Evolutionary conservation across 805 yeast species (phyloP).

Genomic region (Kodamaea kaohsiungensis): DNA sequence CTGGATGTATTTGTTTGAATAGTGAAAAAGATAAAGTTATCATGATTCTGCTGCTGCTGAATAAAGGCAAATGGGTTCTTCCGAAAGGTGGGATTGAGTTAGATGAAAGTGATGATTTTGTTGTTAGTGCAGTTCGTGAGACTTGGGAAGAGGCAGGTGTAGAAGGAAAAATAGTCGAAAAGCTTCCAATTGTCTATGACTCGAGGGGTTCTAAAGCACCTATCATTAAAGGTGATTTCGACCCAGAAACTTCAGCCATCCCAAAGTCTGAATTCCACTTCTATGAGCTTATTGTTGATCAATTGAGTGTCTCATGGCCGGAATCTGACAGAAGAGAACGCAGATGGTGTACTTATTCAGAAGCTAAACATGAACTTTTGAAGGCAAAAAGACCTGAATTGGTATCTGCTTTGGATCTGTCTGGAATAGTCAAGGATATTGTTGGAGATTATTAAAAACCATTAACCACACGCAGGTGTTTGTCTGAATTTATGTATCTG

Average conservation of each 20-base stretch:
- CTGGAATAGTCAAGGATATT: slow-evolving; percentile 46
- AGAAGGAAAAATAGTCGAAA: slow-evolving; percentile 56
- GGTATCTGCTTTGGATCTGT: slow-evolving; percentile 59
- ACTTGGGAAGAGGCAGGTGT: slow-evolving; percentile 99
- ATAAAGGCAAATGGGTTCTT: slow-evolving; percentile 74
- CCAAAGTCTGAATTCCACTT: slow-evolving; percentile 89
- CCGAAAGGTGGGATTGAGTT: slow-evolving; percentile 96
- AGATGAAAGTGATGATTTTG: slow-evolving; percentile 63
- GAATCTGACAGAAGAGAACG: slow-evolving; percentile 64
- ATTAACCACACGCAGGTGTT: no score
- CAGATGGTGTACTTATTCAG: slow-evolving; percentile 71
- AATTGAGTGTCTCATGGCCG: slow-evolving; percentile 70
- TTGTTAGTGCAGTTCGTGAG: slow-evolving; percentile 72
- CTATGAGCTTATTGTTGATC: slow-evolving; percentile 68
- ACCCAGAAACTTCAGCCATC: slow-evolving; percentile 37
- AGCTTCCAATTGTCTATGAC: slow-evolving; percentile 70
- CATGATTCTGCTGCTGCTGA: slow-evolving; percentile 74
- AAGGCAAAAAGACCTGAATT: slow-evolving; percentile 67
- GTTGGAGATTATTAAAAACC: not conserved
- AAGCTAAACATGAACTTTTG: slow-evolving; percentile 61
- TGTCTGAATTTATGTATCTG: not conserved
- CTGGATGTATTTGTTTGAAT: slow-evolving; percentile 84
- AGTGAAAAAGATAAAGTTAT: slow-evolving; percentile 60
- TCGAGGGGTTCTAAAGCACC: slow-evolving; percentile 42
- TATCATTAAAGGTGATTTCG: slow-evolving; percentile 32